Evolutionary conservation across 2,329 filamentous ascomycete genomes (phyloP), one percentile per base, ranked within the genome.

Genomic region (Cladosporium austrohemisphaericum): DNA sequence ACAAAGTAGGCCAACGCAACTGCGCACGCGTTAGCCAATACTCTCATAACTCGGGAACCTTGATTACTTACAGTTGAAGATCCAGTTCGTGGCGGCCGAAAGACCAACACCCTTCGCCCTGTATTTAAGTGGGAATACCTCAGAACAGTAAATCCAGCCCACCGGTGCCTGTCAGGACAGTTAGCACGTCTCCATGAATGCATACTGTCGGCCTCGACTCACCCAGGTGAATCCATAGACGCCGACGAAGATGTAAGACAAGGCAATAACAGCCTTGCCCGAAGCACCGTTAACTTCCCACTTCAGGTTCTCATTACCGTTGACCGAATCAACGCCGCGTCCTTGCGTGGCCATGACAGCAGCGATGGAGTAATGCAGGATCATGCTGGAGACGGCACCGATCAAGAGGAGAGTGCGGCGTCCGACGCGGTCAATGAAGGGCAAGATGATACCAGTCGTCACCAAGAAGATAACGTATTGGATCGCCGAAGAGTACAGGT

Each of bases 401-500:
- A 82, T 63, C 14, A 88, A 71, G 25, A 89, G 72, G 2, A 84
- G 80, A 2, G 72, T 73, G 28, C 85, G 86, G 54, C 87, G 85
- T 37, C 88, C 88, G 81, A 84, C 88, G 47, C 76, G 74, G 58
- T 93, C 87, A 59, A 91, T 78, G 71, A 74, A 91, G 48, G 91
- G 69, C 14, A 92, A 76, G 1, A 86, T 86, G 0, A 85, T 84
- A 1, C 91, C 66, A 0, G 88, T 92, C 81, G 88, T 87, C 45
- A 83, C 50, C 2, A 92, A 86, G 65, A 90, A 91, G 72, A 92
- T 87, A 57, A 90, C 76, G 64, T 86, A 88, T 62, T 87, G 81
- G 54, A 88, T 87, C 4, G 80, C 81, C 18, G 83, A 85, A 5
- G 84, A 77, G 28, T 86, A 67, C 4, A 88, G 74, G 35, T 80